Evolutionary conservation across 2,329 filamentous ascomycete genomes (phyloP).

Genomic region (Penicillium freii): DNA sequence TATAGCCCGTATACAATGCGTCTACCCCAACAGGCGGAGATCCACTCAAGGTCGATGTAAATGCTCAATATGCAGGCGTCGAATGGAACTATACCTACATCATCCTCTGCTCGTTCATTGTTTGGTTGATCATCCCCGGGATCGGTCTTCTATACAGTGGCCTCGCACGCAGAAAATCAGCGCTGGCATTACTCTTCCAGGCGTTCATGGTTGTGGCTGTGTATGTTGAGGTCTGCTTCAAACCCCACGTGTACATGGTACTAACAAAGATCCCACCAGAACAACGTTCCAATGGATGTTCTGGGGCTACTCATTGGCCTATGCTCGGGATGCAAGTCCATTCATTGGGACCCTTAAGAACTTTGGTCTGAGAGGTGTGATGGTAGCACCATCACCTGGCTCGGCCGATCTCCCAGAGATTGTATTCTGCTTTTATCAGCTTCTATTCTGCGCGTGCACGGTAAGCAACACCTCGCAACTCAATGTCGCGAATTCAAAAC

Average conservation of each 20-base stretch:
- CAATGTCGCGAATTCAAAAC: no score
- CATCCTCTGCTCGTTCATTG: conserved; percentile 57
- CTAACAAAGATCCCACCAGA: conserved; percentile 11
- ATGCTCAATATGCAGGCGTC: conserved; percentile 57
- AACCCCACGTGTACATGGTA: not conserved
- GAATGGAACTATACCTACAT: conserved; percentile 63
- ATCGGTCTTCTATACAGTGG: conserved; percentile 66
- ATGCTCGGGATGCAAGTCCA: conserved; percentile 57
- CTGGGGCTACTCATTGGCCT: conserved; percentile 64
- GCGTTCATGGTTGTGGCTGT: conserved; percentile 58
- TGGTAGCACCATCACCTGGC: conserved; percentile 60
- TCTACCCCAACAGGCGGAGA: conserved; percentile 55
- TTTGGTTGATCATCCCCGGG: conserved; percentile 66
- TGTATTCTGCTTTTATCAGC: conserved; percentile 64
- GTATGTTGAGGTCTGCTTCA: conserved; percentile 27
- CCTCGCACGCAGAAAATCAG: conserved; percentile 61
- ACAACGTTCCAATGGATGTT: conserved; percentile 58
- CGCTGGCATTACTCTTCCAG: conserved; percentile 62
- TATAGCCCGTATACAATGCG: conserved; percentile 36
- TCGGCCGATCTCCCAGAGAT: conserved; percentile 61
- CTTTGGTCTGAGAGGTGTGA: conserved; percentile 61
- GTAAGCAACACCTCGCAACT: conserved; percentile 19
- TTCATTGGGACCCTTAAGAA: conserved; percentile 64
- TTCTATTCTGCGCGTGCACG: conserved; percentile 57
- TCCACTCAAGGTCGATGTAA: conserved; percentile 53